Conservation (phyloP, 441 rosid species). For the Erysimum cheiri region DNA sequence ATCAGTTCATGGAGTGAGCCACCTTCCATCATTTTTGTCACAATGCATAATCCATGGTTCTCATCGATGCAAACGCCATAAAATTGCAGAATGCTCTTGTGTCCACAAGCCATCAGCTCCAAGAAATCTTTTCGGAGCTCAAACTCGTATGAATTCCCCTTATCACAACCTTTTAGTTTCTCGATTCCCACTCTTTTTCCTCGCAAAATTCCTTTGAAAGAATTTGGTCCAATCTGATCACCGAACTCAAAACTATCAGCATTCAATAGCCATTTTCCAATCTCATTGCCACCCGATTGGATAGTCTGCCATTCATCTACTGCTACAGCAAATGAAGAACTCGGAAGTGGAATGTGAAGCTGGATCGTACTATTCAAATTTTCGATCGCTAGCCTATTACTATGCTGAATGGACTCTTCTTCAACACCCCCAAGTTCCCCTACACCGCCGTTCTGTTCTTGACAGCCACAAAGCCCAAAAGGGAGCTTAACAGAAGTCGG, state of each 20-base stretch:
- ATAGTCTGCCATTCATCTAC: constrained; percentile 95
- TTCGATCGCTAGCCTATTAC: constrained; percentile 56
- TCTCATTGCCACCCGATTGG: constrained; percentile 68
- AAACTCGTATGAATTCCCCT: constrained; percentile 86
- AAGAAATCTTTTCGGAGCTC: constrained; percentile 79
- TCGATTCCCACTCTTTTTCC: constrained; percentile 82
- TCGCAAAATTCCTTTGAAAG: constrained; percentile 75
- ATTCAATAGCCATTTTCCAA: constrained; percentile 83
- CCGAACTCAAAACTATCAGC: constrained; percentile 74
- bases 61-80: constrained; percentile 88
- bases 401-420: constrained; percentile 65
- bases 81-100: constrained; percentile 79
- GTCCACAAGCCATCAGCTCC: constrained; percentile 94
- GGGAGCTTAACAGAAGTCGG: constrained; percentile 76
- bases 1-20: constrained; percentile 81
- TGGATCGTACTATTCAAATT: constrained; percentile 52
- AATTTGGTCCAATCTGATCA: constrained; percentile 71
- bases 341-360: constrained; percentile 78
- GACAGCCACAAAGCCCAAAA: constrained; percentile 95
- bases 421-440: constrained; percentile 72
- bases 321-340: constrained; percentile 63
- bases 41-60: constrained; percentile 85
- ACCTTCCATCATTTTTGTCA: constrained; percentile 90
- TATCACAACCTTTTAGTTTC: constrained; percentile 95
- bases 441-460: constrained; percentile 73